Evolutionary conservation across 2,329 filamentous ascomycete genomes (phyloP).

Genomic region (Colletotrichum lindemuthianum): DNA sequence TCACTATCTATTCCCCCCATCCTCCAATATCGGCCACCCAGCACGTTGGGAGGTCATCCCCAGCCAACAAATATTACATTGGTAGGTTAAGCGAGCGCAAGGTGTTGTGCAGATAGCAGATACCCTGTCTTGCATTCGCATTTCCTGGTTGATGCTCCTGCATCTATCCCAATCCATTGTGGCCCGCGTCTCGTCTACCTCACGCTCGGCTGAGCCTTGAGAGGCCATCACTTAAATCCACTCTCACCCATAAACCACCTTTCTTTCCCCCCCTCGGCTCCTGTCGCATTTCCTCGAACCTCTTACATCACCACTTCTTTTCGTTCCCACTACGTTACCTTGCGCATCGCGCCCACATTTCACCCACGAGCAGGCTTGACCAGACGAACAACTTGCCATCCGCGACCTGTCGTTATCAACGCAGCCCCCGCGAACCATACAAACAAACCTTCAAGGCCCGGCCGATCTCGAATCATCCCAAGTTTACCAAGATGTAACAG

Average conservation of each 20-base stretch:
- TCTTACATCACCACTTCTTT: slow-evolving; percentile 22
- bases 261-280: slow-evolving; percentile 24
- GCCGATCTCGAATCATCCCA: slow-evolving; percentile 34
- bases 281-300: slow-evolving; percentile 21
- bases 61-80: too few relatives aligned
- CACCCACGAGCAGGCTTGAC: neutral
- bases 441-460: slow-evolving; percentile 22
- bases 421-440: neutral
- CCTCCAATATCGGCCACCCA: too few relatives aligned
- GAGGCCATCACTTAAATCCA: slow-evolving; percentile 23
- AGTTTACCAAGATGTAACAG: slow-evolving; percentile 55
- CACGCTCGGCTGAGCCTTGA: neutral
- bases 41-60: too few relatives aligned
- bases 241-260: slow-evolving; percentile 20
- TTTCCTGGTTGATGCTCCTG: neutral
- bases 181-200: slow-evolving; percentile 19
- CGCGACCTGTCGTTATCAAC: neutral
- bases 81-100: neutral
- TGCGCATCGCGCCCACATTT: neutral
- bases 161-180: slow-evolving; percentile 12
- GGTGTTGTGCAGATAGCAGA: slow-evolving; percentile 9
- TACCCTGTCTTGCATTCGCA: too few relatives aligned
- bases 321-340: neutral
- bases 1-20: too few relatives aligned
- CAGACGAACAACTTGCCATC: slow-evolving; percentile 3